Evolutionary conservation across 2,329 filamentous ascomycete species (phyloP), one percentile per base, ranked within the genome.

Genomic region (Cladorrhinum sp.): DNA sequence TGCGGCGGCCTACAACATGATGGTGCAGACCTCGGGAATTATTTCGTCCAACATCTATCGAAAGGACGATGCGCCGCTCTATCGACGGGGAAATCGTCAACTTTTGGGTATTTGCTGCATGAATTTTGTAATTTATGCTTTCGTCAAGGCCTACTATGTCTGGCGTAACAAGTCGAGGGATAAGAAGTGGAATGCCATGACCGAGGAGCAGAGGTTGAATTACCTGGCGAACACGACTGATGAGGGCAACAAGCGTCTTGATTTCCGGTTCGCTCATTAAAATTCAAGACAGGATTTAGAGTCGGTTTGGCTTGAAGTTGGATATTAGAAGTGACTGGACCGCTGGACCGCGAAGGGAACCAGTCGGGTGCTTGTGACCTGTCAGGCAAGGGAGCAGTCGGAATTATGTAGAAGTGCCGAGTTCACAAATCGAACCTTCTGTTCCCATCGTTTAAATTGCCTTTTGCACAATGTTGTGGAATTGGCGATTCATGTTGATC

Each of bases 1-100:
- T 0, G 81, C 84, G 0, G 85, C 84, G 0, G 73, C 85, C n/a
- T 88, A 88, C 71, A 88, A 88, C 67, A 81, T 81, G 77, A 77
- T 73, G 25, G 74, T 78, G 1, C 79, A 81, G 65, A 72, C 75
- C 0, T 72, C 74, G n/a, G 72, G 70, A 0, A 76, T 81, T 29
- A 77, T 77, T 54, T 65, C 69, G 1, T 71, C 73, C 29, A 78
- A 79, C 60, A 75, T 78, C 9, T 78, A 77, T 60, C 71, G 75
- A 1, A 29, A 58, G 1, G 73, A 75, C 13, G 74, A 75, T 25
- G 65, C 66, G 12, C 83, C 83, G 0, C 71, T 76, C 3, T 87
- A 87, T 64, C 71, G 75, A 5, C 75, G 77, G 0, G 85, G 84
- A 1, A 87, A 88, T 65, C 77, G 75, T 48, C 75, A 79, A 0